Evolutionary conservation across 2,329 filamentous ascomycete species (phyloP).

Genomic region (Ceratocystis smalleyi): DNA sequence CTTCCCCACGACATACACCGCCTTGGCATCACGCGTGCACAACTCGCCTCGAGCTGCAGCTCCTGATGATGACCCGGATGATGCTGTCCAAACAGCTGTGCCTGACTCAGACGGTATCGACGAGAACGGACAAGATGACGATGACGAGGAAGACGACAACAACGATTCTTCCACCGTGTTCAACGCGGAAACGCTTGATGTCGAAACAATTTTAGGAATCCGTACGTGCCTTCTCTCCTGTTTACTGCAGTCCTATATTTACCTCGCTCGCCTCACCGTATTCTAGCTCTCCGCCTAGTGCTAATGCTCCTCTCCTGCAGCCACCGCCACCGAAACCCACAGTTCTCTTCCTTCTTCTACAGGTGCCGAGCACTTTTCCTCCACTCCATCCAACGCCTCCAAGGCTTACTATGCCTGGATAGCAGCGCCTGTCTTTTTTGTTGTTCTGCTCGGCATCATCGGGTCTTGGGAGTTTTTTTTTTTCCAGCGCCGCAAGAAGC

Average conservation of each 20-base stretch:
- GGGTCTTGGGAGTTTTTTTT: not conserved
- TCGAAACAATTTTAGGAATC: not conserved
- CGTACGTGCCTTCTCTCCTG: not conserved
- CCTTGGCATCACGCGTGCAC: not conserved
- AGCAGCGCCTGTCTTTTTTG: not conserved
- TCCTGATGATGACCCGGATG: not conserved
- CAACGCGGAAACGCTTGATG: not conserved
- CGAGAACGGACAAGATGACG: not conserved
- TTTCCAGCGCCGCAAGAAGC: not conserved
- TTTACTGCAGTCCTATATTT: not conserved
- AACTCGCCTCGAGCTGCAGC: not conserved
- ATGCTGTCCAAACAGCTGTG: not conserved
- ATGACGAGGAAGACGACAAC: not conserved
- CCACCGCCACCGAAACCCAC: not conserved
- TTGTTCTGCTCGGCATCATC: not conserved
- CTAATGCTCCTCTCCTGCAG: not conserved
- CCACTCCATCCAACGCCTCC: not conserved
- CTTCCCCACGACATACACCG: not conserved
- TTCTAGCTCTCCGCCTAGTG: not conserved
- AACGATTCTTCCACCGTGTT: not conserved
- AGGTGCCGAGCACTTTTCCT: not conserved
- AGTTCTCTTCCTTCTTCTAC: not conserved
- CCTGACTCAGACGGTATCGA: not conserved
- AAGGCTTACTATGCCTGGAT: constrained; percentile 1
- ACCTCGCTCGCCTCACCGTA: not conserved